Base-by-base conservation (phyloP, 495 filamentous ascomycete species). In the Aspergillus leporis region DNA sequence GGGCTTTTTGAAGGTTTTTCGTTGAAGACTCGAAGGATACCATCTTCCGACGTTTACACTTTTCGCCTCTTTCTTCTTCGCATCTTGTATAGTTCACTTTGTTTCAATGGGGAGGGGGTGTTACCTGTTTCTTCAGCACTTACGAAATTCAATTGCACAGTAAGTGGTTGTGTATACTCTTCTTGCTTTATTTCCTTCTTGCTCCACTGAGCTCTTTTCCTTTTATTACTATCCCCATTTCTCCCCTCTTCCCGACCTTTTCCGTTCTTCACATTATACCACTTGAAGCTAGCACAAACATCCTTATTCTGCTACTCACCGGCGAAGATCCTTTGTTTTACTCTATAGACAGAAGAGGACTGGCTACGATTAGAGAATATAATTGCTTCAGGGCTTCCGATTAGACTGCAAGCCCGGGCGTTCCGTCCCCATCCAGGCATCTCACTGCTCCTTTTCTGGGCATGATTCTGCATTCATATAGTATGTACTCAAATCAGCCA, bases 1-100 rank as follows among this genome's bases (percentile, higher is more conserved):
- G 90, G 91, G 90, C 0, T 95, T 98, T 70, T 77, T 98, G 68
- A 97, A 93, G 78, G 68, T 93, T 43, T 97, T 98, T 81, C 90
- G 91, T 30, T 78, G 61, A 71, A 56, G 48, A 52, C 19, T 36
- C 18, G 45, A 30, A 32, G 25, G 28, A 59, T 45, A 19, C 23
- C 34, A 41, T 41, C 6, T 36, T 23, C 43, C 8, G 53, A 38
- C 53, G 53, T 56, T 49, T 34, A 4, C 25, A 41, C 52, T 57
- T 53, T 59, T 43, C 32, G 51, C 56, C 56, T 58, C 45, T 47
- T 49, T 34, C 43, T 51, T 53, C 28, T 51, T 45, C 34, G 14
- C 9, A 18, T 53, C 31, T 25, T 52, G 6, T 52, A 22, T 28
- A 28, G 25, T 28, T 28, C 25, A 28, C 10, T 43, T 47, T 47